phyloP scores from a whole-genome alignment of 2,329 filamentous ascomycete species.

The Neofusicoccum kwambonambiense region DNA sequence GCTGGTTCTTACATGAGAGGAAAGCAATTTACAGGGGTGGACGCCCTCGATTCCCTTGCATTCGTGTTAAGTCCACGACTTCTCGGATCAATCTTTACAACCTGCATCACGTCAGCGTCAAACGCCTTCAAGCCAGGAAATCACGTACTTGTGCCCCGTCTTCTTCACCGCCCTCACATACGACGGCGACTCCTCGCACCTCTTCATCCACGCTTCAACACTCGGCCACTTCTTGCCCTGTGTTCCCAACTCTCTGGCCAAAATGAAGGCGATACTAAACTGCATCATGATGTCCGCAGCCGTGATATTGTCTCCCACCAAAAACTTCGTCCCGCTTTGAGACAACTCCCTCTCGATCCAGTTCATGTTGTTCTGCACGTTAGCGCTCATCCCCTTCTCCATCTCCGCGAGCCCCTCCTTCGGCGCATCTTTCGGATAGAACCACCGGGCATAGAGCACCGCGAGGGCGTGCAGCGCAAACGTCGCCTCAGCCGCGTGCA shows the following conservation, averaged over 20 bases:
- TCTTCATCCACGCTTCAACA: conserved; percentile 37
- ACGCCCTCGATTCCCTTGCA: no score
- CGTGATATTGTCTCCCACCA: conserved; percentile 43
- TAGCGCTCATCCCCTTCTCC: conserved; percentile 40
- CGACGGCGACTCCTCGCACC: conserved; percentile 34
- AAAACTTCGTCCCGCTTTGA: conserved; percentile 38
- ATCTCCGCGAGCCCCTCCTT: conserved; percentile 34
- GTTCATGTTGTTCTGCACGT: conserved; percentile 46
- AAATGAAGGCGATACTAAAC: conserved; percentile 43
- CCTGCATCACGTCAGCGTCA: not conserved
- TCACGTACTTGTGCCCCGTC: conserved; percentile 31
- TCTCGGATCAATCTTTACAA: not conserved
- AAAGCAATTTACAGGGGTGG: no score
- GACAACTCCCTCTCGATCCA: conserved; percentile 45
- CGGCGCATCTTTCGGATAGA: conserved; percentile 33
- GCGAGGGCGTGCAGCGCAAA: conserved; percentile 47
- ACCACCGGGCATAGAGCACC: conserved; percentile 46
- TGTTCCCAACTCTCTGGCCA: conserved; percentile 38
- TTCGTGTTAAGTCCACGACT: no score
- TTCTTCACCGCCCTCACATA: conserved; percentile 43
- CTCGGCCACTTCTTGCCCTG: conserved; percentile 34
- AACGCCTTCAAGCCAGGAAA: not conserved
- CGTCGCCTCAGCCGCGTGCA: conserved; percentile 49
- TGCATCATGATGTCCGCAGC: conserved; percentile 49
- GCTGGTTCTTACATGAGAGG: no score